Percentiles rank a stretch among this genome's conserved stretches.
Conservation (phyloP, 352 stramenopile genomes). For the Phytophthora tentaculata region DNA sequence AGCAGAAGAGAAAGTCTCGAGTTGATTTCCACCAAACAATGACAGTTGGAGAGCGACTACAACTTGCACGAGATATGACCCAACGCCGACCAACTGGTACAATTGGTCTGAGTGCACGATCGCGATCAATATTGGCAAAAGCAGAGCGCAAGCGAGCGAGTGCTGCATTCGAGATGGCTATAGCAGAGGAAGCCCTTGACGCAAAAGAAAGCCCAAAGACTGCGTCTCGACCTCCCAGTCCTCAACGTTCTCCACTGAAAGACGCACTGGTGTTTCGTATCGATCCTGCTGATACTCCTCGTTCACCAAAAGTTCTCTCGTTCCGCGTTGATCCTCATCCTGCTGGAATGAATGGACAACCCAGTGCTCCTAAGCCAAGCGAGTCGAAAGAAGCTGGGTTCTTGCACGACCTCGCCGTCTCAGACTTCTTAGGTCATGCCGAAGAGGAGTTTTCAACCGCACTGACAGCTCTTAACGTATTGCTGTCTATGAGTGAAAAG, state of each 20-base stretch:
- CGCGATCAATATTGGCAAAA: constrained; percentile 31
- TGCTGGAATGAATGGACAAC: neutral
- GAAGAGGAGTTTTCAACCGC: constrained; percentile 82
- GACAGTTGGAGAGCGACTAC: constrained; percentile 68
- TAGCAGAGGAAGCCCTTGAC: constrained; percentile 3
- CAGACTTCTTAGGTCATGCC: constrained; percentile 74
- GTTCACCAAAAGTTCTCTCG: constrained; percentile 27
- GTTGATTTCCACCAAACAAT: constrained; percentile 68
- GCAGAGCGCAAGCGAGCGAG: constrained; percentile 27
- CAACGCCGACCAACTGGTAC: constrained; percentile 37
- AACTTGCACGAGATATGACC: constrained; percentile 58
- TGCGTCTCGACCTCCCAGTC: constrained; percentile 21
- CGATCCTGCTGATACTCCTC: constrained; percentile 35
- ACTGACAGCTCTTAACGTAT: constrained; percentile 74
- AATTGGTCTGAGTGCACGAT: constrained; percentile 24
- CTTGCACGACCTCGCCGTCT: constrained; percentile 66
- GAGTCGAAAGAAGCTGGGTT: constrained; percentile 57
- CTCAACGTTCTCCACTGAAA: constrained; percentile 27
- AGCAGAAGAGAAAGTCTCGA: constrained; percentile 67
- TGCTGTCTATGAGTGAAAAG: constrained; percentile 78
- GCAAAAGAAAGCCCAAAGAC: neutral
- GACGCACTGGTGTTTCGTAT: constrained; percentile 53
- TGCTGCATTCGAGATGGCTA: constrained; percentile 1
- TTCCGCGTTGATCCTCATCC: constrained; percentile 34
- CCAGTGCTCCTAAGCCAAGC: constrained; percentile 3